Evolutionary conservation across 371 early-diverging fungal species (phyloP).

Genomic region (Mortierella sp.): DNA sequence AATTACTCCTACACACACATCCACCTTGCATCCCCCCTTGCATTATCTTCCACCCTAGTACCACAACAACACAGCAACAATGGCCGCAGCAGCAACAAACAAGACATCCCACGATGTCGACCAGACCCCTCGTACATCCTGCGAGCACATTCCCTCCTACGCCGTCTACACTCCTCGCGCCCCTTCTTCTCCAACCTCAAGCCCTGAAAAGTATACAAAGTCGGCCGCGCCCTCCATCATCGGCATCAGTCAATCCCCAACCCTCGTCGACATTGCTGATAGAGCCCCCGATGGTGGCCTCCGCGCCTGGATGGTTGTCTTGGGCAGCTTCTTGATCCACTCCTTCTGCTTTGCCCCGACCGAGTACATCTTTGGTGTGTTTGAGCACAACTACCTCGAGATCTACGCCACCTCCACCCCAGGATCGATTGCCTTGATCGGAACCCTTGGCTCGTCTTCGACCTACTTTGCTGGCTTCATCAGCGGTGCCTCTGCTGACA

Average conservation of each 20-base stretch:
- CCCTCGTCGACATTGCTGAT: slow-evolving; percentile 39
- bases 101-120: slow-evolving; percentile 25
- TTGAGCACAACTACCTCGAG: slow-evolving; percentile 60
- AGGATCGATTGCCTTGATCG: slow-evolving; percentile 63
- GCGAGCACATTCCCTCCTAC: slow-evolving; percentile 32
- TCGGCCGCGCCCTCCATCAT: slow-evolving; percentile 45
- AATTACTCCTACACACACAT: neutral
- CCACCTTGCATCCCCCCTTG: neutral
- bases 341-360: slow-evolving; percentile 66
- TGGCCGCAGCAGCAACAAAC: slow-evolving; percentile 1
- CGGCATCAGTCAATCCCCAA: slow-evolving; percentile 34
- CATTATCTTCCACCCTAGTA: neutral
- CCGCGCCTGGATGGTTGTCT: slow-evolving; percentile 73
- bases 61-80: neutral
- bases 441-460: slow-evolving; percentile 59
- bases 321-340: slow-evolving; percentile 67
- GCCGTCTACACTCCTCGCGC: slow-evolving; percentile 11
- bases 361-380: slow-evolving; percentile 62
- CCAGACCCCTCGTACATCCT: slow-evolving; percentile 47
- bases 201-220: slow-evolving; percentile 46
- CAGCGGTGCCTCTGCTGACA: slow-evolving; percentile 57
- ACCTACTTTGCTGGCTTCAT: slow-evolving; percentile 62
- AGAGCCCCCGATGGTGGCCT: slow-evolving; percentile 63
- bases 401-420: slow-evolving; percentile 49
- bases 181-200: slow-evolving; percentile 24